Percentiles rank a stretch among this genome's conserved stretches.
Evolutionary conservation across 352 stramenopile species (phyloP).

Genomic region (Phytopythium oedochilum): DNA sequence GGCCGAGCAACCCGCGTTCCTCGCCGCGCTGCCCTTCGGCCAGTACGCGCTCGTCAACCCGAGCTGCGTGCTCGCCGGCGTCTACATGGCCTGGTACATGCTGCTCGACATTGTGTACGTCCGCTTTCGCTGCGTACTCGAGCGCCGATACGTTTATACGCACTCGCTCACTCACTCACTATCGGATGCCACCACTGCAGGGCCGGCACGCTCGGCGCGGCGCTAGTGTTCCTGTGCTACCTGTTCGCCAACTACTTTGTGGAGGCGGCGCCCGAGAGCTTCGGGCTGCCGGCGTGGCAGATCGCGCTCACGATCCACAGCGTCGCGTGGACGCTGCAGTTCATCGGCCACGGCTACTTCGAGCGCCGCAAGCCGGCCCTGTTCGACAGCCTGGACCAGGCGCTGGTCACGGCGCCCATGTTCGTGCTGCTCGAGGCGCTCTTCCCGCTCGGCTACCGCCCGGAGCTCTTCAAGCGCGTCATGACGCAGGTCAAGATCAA

Average conservation of each 20-base stretch:
- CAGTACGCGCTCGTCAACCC: constrained; percentile 65
- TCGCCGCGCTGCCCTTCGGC: constrained; percentile 31
- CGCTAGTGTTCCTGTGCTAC: constrained; percentile 44
- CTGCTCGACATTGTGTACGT: constrained; percentile 51
- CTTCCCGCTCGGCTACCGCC: constrained; percentile 76
- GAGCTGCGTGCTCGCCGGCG: constrained; percentile 38
- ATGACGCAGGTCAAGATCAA: constrained; percentile 59
- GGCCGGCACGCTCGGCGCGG: constrained; percentile 52
- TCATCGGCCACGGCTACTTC: constrained; percentile 85
- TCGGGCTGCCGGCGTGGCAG: constrained; percentile 50
- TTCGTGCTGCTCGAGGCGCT: constrained; percentile 87
- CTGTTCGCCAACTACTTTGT: constrained; percentile 63
- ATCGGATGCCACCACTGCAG: neutral
- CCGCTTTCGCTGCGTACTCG: too few species aligned
- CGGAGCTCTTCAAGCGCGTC: constrained; percentile 58
- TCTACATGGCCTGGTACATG: constrained; percentile 87
- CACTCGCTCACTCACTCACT: neutral
- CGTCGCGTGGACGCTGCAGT: constrained; percentile 68
- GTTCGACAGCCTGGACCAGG: constrained; percentile 84
- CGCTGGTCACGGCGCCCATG: constrained; percentile 77
- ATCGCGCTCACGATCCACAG: constrained; percentile 57
- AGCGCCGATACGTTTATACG: too few species aligned
- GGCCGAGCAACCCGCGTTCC: constrained; percentile 16
- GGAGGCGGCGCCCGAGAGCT: constrained; percentile 19
- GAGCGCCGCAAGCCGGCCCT: constrained; percentile 84